Evolutionary conservation across 139 green algal species (phyloP), one percentile per base, ranked within the genome.

Genomic region (Limnomonas spitsbergensis): DNA sequence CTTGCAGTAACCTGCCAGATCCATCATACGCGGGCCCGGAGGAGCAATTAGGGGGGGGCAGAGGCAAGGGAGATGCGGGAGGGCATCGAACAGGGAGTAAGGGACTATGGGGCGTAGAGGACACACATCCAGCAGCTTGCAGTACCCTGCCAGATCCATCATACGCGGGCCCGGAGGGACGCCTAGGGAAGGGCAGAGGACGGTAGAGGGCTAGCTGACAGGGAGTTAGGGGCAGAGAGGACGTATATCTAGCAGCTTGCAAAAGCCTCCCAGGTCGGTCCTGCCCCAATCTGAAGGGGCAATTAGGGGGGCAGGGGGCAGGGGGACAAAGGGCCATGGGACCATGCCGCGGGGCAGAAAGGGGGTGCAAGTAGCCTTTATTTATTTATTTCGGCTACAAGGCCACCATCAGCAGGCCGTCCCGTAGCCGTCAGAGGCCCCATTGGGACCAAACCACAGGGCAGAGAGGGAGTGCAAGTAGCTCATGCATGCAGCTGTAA

Each of bases 211-310:
- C 3, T 32, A 37, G 26, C 29, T 36, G 24, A 7, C 24, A 7
- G 27, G 61, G 20, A 61, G 14, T 14, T 29, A 20, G 20, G 47
- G 14, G 47, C 14, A 29, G 14, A 29, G 47, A 20, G 14, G 34
- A 26, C 56, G 34, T 34, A 27, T 71, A 76, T 85, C 81, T 20
- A 85, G 56, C 56, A 69, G 24, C 26, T 35, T 32, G 56, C 56
- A 69, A 27, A 37, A 69, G 56, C 7, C 14, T 14, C 20, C 56
- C 26, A 69, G 7, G 56, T 69, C 56, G 14, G 34, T 7, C 26
- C 31, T 27, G 4, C n/a, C 4, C 20, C 4, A 20, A n/a, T n/a
- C n/a, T n/a, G 47, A 20, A 61, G 47, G 47, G 20, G 47, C 47
- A 14, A 61, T 20, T 20, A 29, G 47, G 47, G 14, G 47, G 56